Evolutionary conservation across 2,329 filamentous ascomycete genomes (phyloP).

Genomic region (Penicillium concentricum): DNA sequence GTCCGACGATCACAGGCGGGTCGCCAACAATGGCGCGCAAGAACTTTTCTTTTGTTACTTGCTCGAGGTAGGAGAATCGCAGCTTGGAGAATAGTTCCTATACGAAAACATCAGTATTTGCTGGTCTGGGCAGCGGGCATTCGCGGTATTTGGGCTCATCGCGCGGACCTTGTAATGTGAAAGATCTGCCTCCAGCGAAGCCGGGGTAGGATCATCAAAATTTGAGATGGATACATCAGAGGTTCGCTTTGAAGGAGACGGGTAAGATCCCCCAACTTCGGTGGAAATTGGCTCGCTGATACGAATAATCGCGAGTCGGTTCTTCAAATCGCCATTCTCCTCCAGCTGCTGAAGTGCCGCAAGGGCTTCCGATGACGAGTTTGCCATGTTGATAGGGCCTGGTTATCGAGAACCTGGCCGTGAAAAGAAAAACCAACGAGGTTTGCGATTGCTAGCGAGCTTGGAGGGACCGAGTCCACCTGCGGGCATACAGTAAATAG

Average conservation of each 20-base stretch:
- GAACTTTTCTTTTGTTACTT: slow-evolving; percentile 98
- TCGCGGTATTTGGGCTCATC: neutral
- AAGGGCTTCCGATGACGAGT: slow-evolving; percentile 25
- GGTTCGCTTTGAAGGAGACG: slow-evolving; percentile 52
- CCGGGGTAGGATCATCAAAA: slow-evolving; percentile 68
- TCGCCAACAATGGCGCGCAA: slow-evolving; percentile 89
- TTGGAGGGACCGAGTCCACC: neutral
- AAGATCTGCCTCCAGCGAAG: slow-evolving; percentile 78
- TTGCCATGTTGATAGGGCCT: slow-evolving; percentile 14
- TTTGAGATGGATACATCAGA: slow-evolving; percentile 75
- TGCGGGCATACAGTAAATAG: slow-evolving; percentile 7
- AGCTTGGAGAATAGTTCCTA: slow-evolving; percentile 90
- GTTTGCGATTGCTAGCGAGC: neutral
- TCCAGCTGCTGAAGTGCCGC: slow-evolving; percentile 49
- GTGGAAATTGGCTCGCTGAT: slow-evolving; percentile 72
- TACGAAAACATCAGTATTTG: slow-evolving; percentile 1
- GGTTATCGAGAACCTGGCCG: neutral
- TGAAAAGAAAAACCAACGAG: neutral
- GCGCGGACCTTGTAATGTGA: slow-evolving; percentile 71
- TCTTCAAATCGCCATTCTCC: slow-evolving; percentile 49
- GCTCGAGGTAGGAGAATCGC: slow-evolving; percentile 95
- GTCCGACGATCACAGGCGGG: slow-evolving; percentile 79
- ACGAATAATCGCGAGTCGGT: slow-evolving; percentile 66
- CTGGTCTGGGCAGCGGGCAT: neutral
- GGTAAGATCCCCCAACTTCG: slow-evolving; percentile 23